Evolutionary conservation across 75 land plant genomes (phyloP).

Genomic region (Adiantum capillusveneris): DNA sequence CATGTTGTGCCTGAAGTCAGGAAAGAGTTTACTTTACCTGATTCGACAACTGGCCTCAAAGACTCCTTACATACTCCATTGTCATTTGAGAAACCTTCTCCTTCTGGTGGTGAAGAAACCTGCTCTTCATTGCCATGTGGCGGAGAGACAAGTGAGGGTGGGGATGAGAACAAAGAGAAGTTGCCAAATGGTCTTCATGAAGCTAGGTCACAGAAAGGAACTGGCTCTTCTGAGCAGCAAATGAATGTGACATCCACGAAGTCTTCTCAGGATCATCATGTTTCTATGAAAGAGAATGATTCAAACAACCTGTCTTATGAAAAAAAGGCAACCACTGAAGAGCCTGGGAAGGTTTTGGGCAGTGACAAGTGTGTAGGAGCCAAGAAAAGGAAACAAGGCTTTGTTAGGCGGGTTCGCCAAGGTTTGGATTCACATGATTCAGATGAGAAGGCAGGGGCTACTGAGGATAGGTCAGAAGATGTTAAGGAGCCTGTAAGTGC

Average conservation of each 20-base stretch:
- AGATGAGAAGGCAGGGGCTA: conserved; percentile 5
- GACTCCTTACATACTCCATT: neutral
- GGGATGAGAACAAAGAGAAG: neutral
- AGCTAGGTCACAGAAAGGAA: neutral
- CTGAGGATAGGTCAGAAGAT: conserved; percentile 5
- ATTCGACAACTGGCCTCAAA: no score
- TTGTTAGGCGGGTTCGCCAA: conserved; percentile 50
- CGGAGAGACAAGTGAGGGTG: neutral
- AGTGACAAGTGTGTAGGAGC: conserved; percentile 34
- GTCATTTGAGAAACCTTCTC: neutral
- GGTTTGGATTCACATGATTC: conserved; percentile 9
- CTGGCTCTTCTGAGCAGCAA: no score
- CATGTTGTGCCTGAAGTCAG: neutral
- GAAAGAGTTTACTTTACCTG: neutral
- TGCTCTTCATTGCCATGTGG: neutral
- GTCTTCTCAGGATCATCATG: no score
- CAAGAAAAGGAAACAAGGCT: conserved; percentile 57
- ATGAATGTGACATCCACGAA: no score
- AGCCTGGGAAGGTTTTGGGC: neutral
- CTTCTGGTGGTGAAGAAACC: no score
- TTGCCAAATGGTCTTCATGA: neutral
- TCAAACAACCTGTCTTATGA: no score
- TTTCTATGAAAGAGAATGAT: no score
- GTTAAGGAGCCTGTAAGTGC: conserved; percentile 2
- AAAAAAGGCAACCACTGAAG: neutral